Conservation (phyloP, 805 yeast species). For the Alloascoidea africana region DNA sequence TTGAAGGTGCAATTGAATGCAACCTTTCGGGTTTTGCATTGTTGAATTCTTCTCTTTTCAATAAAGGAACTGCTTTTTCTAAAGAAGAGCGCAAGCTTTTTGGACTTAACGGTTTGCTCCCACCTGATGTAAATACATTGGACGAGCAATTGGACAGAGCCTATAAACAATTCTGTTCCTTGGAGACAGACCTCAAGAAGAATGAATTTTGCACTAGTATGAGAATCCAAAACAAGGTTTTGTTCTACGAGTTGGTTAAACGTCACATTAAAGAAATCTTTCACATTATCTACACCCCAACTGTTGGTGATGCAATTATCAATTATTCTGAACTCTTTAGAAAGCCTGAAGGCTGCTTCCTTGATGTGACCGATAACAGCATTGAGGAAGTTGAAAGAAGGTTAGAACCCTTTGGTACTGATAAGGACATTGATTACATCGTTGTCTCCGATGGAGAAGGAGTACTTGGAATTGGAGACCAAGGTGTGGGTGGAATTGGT, state of each 20-base stretch:
- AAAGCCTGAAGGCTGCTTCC: constrained; percentile 90
- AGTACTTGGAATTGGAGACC: constrained; percentile 94
- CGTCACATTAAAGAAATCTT: constrained; percentile 68
- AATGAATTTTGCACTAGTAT: constrained; percentile 88
- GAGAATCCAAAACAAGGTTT: constrained; percentile 82
- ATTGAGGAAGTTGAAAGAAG: constrained; percentile 61
- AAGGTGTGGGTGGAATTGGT: constrained; percentile 94
- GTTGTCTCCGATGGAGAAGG: constrained; percentile 96
- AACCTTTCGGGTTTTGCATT: constrained; percentile 61
- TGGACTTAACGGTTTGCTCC: constrained; percentile 66
- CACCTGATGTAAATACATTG: constrained; percentile 67
- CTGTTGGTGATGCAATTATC: constrained; percentile 84
- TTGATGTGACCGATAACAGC: constrained; percentile 61
- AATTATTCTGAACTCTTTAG: constrained; percentile 85
- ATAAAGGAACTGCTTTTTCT: constrained; percentile 94
- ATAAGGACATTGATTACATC: constrained; percentile 86
- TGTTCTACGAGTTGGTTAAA: constrained; percentile 77
- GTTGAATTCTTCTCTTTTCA: constrained; percentile 74
- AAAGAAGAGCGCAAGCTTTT: constrained; percentile 72
- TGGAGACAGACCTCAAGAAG: constrained; percentile 75
- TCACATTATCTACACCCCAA: constrained; percentile 25
- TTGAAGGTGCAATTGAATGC: constrained; percentile 60
- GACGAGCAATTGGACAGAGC: constrained; percentile 91
- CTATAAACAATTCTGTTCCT: constrained; percentile 64
- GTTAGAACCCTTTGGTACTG: constrained; percentile 65